phyloP scores from a whole-genome alignment of 768 basidiomycete species.

The Sporobolomyces roseus region DNA sequence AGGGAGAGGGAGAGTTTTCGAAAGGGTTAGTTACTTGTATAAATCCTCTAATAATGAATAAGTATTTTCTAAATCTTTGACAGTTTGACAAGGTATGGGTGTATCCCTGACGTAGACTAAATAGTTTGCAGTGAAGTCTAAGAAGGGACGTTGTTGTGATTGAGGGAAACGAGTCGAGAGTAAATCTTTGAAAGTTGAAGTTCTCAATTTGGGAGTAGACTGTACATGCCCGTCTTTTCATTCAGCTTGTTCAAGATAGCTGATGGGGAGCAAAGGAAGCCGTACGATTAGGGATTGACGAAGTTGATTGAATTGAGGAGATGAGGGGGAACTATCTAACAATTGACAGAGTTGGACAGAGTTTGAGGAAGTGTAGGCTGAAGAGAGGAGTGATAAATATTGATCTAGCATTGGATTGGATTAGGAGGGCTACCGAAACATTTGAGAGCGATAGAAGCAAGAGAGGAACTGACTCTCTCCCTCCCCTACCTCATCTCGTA shows the following conservation, averaged over 20 bases:
- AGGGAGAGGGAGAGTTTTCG: background rate
- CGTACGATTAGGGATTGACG: slow-evolving; percentile 10
- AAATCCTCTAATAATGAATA: slow-evolving; percentile 36
- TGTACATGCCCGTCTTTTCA: background rate
- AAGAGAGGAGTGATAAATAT: background rate
- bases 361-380: background rate
- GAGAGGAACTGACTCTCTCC: background rate
- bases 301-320: slow-evolving; percentile 3
- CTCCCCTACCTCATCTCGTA: background rate
- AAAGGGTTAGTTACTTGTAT: slow-evolving; percentile 35
- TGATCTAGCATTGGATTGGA: background rate
- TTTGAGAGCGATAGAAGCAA: no score
- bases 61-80: background rate
- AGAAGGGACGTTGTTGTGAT: slow-evolving; percentile 24
- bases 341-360: background rate
- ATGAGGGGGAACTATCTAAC: background rate
- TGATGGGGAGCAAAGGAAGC: background rate
- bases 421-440: no score
- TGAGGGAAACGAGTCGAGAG: slow-evolving; percentile 23
- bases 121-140: slow-evolving; percentile 41
- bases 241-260: background rate
- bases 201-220: background rate
- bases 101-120: slow-evolving; percentile 39
- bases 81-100: background rate
- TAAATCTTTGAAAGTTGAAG: slow-evolving; percentile 8